Evolutionary conservation across 495 filamentous ascomycete genomes (phyloP).

Genomic region (Astrothelium subdiscretum): DNA sequence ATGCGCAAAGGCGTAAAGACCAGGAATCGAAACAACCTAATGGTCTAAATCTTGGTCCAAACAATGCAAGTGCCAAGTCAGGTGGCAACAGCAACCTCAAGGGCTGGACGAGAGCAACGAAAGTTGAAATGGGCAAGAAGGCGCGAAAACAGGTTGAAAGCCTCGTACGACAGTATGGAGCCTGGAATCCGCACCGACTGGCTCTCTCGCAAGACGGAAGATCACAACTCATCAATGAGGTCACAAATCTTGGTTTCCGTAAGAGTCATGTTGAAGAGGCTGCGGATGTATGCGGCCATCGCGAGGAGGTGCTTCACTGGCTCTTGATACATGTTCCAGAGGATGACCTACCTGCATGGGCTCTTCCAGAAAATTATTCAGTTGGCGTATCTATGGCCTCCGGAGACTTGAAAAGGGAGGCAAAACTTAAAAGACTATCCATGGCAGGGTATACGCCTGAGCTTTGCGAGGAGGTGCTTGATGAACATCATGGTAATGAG

Average conservation of each 20-base stretch:
- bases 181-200: constrained; percentile 76
- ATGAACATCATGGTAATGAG: constrained; percentile 59
- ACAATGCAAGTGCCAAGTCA: not conserved
- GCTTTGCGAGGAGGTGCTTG: constrained; percentile 63
- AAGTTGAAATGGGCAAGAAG: constrained; percentile 80
- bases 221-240: constrained; percentile 55
- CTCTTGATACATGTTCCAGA: constrained; percentile 92
- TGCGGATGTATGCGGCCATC: constrained; percentile 71
- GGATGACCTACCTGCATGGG: constrained; percentile 84
- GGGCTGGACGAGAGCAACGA: constrained; percentile 75
- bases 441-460: constrained; percentile 74
- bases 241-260: constrained; percentile 68
- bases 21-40: constrained; percentile 19
- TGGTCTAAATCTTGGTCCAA: not conserved
- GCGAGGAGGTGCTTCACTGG: constrained; percentile 89
- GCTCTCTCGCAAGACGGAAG: constrained; percentile 47
- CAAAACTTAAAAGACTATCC: constrained; percentile 67
- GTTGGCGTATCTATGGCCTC: constrained; percentile 77
- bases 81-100: constrained; percentile 32
- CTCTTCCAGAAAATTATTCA: constrained; percentile 77
- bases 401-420: constrained; percentile 66
- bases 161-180: constrained; percentile 58
- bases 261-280: constrained; percentile 84
- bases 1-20: constrained; percentile 28
- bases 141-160: constrained; percentile 67